Evolutionary conservation across 2,329 filamentous ascomycete genomes (phyloP), one percentile per base, ranked within the genome.

Genomic region (Colletotrichum shisoi): DNA sequence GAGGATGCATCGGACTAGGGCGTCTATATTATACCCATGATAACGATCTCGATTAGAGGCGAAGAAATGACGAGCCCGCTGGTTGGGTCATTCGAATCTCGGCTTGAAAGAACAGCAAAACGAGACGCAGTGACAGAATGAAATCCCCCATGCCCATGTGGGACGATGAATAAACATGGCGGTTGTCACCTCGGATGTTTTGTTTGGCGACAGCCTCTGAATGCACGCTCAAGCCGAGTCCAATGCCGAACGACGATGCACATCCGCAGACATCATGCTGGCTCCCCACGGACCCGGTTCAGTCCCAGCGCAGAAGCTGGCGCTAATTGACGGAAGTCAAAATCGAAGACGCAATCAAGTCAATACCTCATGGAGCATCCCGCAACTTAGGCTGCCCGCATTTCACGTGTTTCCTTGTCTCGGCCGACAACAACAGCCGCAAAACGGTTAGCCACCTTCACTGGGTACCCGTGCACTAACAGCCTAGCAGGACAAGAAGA

Each of bases 331-430:
- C 54, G 24, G 31, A 65, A 49, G 40, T 51, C 7, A 56, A 60
- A 59, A 49, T 48, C 4, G 19, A 15, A 40, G 48, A 53, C 53
- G 53, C 40, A 67, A 56, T 52, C 61, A 56, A 56, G 44, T n/a
- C 37, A 19, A 27, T 5, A 51, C n/a, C 37, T 31, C 31, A 46
- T 44, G 34, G 61, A 12, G 42, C 27, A 39, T 44, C n/a, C 54
- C 24, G 54, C 53, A 54, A 54, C 48, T 53, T 40, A 15, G 61
- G 54, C 34, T 56, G 46, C 39, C 46, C 59, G 61, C 54, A 64
- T 60, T 68, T 64, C 65, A 68, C 65, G 65, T 65, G 65, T 39
- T 44, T 63, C 19, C 17, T 3, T 52, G 48, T 67, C 61, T 59
- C 40, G 64, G 54, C 54, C 54, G 64, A 59, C 48, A 15, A 51